Conservation (phyloP, 176 grass and related monocot genomes). For the Phragmites australis region DNA sequence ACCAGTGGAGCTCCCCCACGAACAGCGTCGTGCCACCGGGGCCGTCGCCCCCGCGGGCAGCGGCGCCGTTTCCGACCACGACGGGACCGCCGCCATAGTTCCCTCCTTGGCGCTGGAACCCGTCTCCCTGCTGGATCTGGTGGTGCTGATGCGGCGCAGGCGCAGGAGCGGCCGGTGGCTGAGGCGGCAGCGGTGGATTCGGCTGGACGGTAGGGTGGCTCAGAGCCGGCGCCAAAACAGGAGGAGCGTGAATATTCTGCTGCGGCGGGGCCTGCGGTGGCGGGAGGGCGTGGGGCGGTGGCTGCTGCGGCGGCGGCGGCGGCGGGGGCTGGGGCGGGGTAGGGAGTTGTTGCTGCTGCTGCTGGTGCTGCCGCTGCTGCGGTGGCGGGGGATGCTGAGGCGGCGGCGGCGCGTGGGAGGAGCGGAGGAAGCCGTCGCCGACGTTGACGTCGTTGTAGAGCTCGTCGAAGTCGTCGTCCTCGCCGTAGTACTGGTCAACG, state of each 20-base stretch:
- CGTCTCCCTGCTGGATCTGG: slow-evolving; percentile 45
- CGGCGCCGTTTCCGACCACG: slow-evolving; percentile 37
- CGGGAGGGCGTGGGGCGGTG: slow-evolving; percentile 5
- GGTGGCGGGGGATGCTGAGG: not conserved
- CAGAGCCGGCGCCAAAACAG: not conserved
- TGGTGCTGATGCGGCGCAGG: slow-evolving; percentile 23
- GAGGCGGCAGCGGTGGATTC: slow-evolving; percentile 37
- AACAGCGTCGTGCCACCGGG: slow-evolving; percentile 62
- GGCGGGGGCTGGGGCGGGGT: not conserved
- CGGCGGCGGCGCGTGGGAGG: slow-evolving; percentile 14
- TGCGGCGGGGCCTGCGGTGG: slow-evolving; percentile 28
- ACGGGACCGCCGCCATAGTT: slow-evolving; percentile 43
- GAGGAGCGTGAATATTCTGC: slow-evolving; percentile 53
- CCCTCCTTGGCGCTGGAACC: slow-evolving; percentile 61
- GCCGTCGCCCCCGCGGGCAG: slow-evolving; percentile 35
- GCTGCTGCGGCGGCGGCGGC: slow-evolving; percentile 1
- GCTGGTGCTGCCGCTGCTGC: slow-evolving; percentile 2
- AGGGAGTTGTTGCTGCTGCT: slow-evolving; percentile 21
- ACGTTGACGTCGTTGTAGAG: slow-evolving; percentile 82
- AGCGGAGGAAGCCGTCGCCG: slow-evolving; percentile 65
- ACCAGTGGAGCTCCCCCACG: slow-evolving; percentile 86
- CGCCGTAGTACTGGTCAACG: slow-evolving; percentile 76
- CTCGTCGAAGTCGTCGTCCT: slow-evolving; percentile 82
- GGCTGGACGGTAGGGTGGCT: slow-evolving; percentile 19
- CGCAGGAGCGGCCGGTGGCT: slow-evolving; percentile 9